Evolutionary conservation across 345 rosid genomes (phyloP).

Genomic region (Pelargonium nanum): DNA sequence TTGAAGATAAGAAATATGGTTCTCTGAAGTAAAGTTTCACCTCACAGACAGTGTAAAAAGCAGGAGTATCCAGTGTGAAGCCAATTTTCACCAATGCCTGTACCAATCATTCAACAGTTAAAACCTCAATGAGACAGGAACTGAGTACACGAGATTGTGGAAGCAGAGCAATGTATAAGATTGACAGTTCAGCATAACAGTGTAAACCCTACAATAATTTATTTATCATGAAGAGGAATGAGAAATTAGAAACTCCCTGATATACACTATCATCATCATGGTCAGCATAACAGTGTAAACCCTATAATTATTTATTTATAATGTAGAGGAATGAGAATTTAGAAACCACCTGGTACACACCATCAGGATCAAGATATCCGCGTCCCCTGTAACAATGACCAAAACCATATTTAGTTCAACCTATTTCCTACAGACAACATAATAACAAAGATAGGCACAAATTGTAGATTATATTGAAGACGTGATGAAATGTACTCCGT

Average conservation of each 20-base stretch:
- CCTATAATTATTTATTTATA: neutral
- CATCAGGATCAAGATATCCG: constrained; percentile 46
- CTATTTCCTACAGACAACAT: neutral
- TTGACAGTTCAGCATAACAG: too few relatives aligned
- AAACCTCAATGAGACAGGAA: neutral
- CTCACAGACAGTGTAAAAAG: constrained; percentile 61
- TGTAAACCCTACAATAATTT: neutral
- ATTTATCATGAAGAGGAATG: neutral
- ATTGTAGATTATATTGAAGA: too few relatives aligned
- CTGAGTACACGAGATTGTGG: neutral
- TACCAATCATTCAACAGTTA: constrained; percentile 9
- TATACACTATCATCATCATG: constrained; percentile 39
- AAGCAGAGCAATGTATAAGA: neutral
- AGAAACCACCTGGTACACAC: constrained; percentile 39
- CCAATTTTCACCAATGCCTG: constrained; percentile 63
- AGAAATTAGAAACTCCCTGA: constrained; percentile 26
- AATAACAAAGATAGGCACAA: neutral
- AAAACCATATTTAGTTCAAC: neutral
- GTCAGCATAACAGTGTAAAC: neutral
- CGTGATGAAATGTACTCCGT: too few relatives aligned
- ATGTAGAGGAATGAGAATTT: neutral
- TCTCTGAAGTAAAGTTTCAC: constrained; percentile 16
- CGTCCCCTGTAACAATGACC: constrained; percentile 33
- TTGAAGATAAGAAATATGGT: neutral
- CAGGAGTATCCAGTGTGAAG: constrained; percentile 51